Base-by-base conservation (phyloP, 2,329 filamentous ascomycete species). In the Aspergillus uvarum region DNA sequence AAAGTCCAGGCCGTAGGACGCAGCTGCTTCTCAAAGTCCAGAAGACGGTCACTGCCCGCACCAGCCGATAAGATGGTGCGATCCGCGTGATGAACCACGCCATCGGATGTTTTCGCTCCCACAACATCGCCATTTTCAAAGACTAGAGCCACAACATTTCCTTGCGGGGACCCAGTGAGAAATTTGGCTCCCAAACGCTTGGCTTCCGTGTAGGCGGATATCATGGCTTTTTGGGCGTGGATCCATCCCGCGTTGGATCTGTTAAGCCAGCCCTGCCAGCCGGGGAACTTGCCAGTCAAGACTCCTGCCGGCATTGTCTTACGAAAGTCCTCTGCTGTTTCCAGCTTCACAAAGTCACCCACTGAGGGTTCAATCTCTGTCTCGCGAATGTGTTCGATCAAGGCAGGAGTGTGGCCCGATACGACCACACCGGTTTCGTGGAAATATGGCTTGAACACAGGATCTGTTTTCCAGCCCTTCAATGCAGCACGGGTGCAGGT, bases 1-100 rank as follows among this genome's bases (percentile, higher is more conserved):
- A 85, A 68, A 21, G 82, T 84, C 81, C 82, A 84, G 1, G 82
- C 81, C 4, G 81, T 84, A 2, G 82, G 80, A n/a, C 81, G 75
- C 8, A 85, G 69, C 64, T 85, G 82, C 35, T 78, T 74, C 66
- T 83, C 76, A 60, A 83, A 79, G 60, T 84, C 80, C 1, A 85
- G 67, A 0, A 85, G 68, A 3, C 69, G 67, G 35, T 80, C 77
- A 16, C 80, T 80, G 44, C 75, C 76, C 14, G 83, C 82, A 4
- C 82, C 82, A 3, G 81, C 79, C 16, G 79, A 75, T 12, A 85
- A 73, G 24, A 85, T 80, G 0, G 76, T 80, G 19, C 74, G 75
- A 3, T 79, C 72, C 16, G 81, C 81, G 0, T 31, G 61, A 62
- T 83, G 75, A 2, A 72, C 54, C 0, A 65, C 64, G 0, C 80